These are phyloP conservation scores for Blastobotrys attinorum DNA, from an alignment of 805 yeast species.

Conservation along the genomic window DNA sequence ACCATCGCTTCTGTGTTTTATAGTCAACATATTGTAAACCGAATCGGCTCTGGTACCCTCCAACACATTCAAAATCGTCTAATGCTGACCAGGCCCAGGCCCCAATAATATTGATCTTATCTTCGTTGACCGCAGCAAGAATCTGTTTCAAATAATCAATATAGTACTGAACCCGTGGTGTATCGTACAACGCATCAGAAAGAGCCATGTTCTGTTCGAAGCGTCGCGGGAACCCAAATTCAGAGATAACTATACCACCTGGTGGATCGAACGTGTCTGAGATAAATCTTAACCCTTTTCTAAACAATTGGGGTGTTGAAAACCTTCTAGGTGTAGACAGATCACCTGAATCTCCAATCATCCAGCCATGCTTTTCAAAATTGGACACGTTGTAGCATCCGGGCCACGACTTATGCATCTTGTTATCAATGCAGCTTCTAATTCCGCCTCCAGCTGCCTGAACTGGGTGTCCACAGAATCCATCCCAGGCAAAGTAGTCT, in stretches of 20 bases:
- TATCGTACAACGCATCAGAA: conserved; percentile 26
- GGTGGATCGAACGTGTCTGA: conserved; percentile 22
- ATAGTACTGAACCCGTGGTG: conserved; percentile 27
- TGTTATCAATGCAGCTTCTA: conserved; percentile 22
- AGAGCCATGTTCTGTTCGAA: conserved; percentile 25
- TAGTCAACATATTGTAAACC: conserved; percentile 18
- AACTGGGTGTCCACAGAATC: conserved; percentile 22
- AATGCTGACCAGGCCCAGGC: conserved; percentile 31
- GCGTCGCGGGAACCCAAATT: conserved; percentile 32
- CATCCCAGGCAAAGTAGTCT: conserved; percentile 32
- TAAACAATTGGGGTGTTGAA: conserved; percentile 13
- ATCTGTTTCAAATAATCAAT: conserved; percentile 26
- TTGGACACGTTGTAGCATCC: conserved; percentile 21
- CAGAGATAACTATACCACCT: conserved; percentile 24
- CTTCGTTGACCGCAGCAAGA: conserved; percentile 21
- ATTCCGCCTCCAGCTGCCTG: conserved; percentile 20
- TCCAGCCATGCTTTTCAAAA: conserved; percentile 11
- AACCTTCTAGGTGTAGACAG: conserved; percentile 20
- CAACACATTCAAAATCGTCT: conserved; percentile 33
- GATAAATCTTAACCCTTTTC: conserved; percentile 16
- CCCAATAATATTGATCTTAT: conserved; percentile 26
- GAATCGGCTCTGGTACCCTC: conserved; percentile 15
- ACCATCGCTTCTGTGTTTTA: conserved; percentile 7
- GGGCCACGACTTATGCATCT: conserved; percentile 23
- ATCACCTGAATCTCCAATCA: conserved; percentile 12